Conservation (phyloP, 371 early-diverging fungal species). For the Mortierella sp. region DNA sequence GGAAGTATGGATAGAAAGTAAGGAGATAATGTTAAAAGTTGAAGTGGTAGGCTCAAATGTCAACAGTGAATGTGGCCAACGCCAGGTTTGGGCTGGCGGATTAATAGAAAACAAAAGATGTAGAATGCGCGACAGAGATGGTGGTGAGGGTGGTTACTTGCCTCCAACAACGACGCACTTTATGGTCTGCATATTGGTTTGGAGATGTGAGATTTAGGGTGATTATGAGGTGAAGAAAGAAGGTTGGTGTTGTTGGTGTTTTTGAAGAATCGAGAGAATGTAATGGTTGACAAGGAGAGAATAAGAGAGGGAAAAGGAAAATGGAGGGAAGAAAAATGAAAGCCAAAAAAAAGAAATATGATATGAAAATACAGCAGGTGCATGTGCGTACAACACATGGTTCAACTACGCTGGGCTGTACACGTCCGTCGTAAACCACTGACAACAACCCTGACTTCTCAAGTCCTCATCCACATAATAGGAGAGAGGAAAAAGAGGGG, state of each 20-base stretch:
- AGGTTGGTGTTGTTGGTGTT: neutral
- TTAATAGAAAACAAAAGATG: neutral
- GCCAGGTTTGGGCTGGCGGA: neutral
- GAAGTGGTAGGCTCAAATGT: neutral
- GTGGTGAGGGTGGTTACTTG: conserved; percentile 26
- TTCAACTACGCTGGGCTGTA: neutral
- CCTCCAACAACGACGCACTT: conserved; percentile 96
- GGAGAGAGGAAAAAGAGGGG: no score
- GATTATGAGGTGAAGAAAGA: conserved; percentile 1
- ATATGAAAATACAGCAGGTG: neutral
- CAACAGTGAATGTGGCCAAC: neutral
- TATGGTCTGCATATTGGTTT: conserved; percentile 81
- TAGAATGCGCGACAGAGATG: no score
- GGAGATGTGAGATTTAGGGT: neutral
- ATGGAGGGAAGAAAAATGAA: conserved; percentile 4
- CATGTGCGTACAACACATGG: neutral
- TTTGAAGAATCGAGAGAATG: conserved; percentile 12
- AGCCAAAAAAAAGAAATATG: neutral
- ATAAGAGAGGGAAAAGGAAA: conserved; percentile 1
- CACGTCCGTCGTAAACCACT: no score
- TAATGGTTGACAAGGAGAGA: conserved; percentile 5
- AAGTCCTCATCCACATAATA: no score
- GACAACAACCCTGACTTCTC: no score
- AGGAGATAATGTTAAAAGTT: neutral
- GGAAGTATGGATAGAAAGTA: neutral